These are phyloP conservation scores for Phytophthora kernoviae DNA, from an alignment of 352 stramenopile genomes.

Conservation along the genomic window DNA sequence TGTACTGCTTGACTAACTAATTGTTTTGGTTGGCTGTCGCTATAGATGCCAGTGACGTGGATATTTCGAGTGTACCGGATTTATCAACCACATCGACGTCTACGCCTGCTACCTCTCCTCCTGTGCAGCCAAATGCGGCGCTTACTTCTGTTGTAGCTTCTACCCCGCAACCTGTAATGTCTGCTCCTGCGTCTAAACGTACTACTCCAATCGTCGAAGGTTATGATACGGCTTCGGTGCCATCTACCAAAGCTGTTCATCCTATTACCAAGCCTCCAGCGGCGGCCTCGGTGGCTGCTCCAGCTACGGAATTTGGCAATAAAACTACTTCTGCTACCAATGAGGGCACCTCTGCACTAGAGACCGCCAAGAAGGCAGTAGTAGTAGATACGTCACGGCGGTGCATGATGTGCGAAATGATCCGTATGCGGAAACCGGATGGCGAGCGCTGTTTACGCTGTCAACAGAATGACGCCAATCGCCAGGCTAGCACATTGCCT, in stretches of 20 bases:
- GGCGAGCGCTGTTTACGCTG: slow-evolving; percentile 44
- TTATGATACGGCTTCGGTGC: neutral
- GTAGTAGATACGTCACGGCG: slow-evolving; percentile 11
- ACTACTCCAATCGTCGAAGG: slow-evolving; percentile 6
- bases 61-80: slow-evolving; percentile 2
- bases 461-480: slow-evolving; percentile 23
- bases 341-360: slow-evolving; percentile 1
- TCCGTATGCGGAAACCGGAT: slow-evolving; percentile 47
- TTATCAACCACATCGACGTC: slow-evolving; percentile 5
- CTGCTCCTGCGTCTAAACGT: neutral
- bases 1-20: neutral
- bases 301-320: slow-evolving; percentile 1
- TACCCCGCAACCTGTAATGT: neutral
- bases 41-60: slow-evolving; percentile 23
- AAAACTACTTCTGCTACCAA: neutral
- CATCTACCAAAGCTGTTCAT: neutral
- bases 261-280: neutral
- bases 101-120: neutral
- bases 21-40: slow-evolving; percentile 1
- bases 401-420: slow-evolving; percentile 54
- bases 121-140: neutral
- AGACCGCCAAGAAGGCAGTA: slow-evolving; percentile 8
- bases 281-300: neutral
- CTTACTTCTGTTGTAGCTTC: slow-evolving; percentile 4
- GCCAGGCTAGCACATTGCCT: neutral